A percentile compares a stretch with the other conserved stretches of the same genome.
Evolutionary conservation across 345 rosid species (phyloP).

Genomic region (Turritis glabra): DNA sequence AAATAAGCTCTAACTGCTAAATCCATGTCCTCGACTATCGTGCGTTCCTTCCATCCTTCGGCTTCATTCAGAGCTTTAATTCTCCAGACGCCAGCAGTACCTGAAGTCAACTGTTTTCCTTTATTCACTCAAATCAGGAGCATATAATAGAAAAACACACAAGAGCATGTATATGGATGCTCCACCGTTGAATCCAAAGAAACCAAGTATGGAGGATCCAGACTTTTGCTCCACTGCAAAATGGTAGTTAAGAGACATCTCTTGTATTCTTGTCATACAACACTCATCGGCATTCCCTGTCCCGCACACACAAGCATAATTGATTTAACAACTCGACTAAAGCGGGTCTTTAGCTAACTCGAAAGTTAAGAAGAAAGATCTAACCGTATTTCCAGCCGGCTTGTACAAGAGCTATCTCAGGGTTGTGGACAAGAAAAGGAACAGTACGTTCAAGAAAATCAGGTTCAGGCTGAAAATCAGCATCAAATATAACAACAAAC

Average conservation of each 20-base stretch:
- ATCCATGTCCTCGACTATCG: constrained; percentile 96
- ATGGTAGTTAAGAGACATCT: constrained; percentile 45
- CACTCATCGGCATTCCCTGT: constrained; percentile 38
- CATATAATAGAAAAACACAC: constrained; percentile 3
- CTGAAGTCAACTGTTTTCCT: constrained; percentile 37
- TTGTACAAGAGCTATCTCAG: constrained; percentile 75
- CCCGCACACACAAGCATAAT: not conserved
- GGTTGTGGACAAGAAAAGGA: constrained; percentile 69
- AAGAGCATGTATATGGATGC: not conserved
- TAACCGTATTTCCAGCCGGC: constrained; percentile 95
- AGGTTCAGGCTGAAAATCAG: constrained; percentile 86
- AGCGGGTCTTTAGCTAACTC: constrained; percentile 5
- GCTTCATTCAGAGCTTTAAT: constrained; percentile 72
- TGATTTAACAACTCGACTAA: not conserved
- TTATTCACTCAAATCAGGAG: not conserved
- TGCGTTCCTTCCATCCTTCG: constrained; percentile 92
- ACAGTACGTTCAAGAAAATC: constrained; percentile 74
- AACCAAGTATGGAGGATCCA: constrained; percentile 37
- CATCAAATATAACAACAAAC: constrained; percentile 80
- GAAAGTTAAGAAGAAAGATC: not conserved
- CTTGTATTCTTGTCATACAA: constrained; percentile 44
- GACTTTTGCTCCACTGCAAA: constrained; percentile 41
- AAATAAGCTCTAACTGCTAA: constrained; percentile 85
- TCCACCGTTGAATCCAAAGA: constrained; percentile 42
- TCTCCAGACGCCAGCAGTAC: constrained; percentile 97